A percentile compares a stretch with the other conserved stretches of the same genome.
phyloP scores from a whole-genome alignment of 2,329 filamentous ascomycete species.

The Penicillium nordicum region DNA sequence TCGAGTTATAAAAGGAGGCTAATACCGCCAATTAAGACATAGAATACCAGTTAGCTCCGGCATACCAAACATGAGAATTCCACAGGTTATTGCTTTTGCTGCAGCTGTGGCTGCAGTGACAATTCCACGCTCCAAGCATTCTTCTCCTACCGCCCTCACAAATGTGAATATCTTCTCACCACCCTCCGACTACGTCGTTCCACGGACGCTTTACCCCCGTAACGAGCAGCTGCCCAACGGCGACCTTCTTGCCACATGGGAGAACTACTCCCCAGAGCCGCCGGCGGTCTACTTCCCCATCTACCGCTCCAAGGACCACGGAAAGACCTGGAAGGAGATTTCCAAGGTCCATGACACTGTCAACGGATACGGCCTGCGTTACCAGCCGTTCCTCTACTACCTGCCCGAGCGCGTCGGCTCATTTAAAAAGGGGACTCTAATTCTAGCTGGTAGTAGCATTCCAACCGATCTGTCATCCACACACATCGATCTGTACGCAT shows the following conservation, averaged over 20 bases:
- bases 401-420: constrained; percentile 57
- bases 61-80: constrained; percentile 14
- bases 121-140: neutral
- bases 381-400: constrained; percentile 67
- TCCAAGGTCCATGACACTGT: constrained; percentile 61
- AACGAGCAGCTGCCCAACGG: constrained; percentile 46
- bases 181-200: constrained; percentile 45
- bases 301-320: constrained; percentile 51
- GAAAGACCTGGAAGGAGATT: constrained; percentile 61
- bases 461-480: constrained; percentile 56
- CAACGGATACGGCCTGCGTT: constrained; percentile 63
- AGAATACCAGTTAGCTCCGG: neutral
- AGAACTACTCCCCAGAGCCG: constrained; percentile 55
- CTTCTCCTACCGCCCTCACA: constrained; percentile 27
- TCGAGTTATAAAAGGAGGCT: constrained; percentile 1
- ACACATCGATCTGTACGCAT: constrained; percentile 67
- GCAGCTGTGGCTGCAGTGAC: constrained; percentile 10
- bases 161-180: constrained; percentile 43
- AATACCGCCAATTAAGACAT: neutral
- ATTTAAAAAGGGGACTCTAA: constrained; percentile 60
- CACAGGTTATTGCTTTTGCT: constrained; percentile 10
- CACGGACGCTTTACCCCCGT: constrained; percentile 52
- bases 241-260: constrained; percentile 53
- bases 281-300: constrained; percentile 54
- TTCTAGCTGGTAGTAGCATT: constrained; percentile 59